phyloP scores from a whole-genome alignment of 2,329 filamentous ascomycete species.

The Monilinia aucupariae region DNA sequence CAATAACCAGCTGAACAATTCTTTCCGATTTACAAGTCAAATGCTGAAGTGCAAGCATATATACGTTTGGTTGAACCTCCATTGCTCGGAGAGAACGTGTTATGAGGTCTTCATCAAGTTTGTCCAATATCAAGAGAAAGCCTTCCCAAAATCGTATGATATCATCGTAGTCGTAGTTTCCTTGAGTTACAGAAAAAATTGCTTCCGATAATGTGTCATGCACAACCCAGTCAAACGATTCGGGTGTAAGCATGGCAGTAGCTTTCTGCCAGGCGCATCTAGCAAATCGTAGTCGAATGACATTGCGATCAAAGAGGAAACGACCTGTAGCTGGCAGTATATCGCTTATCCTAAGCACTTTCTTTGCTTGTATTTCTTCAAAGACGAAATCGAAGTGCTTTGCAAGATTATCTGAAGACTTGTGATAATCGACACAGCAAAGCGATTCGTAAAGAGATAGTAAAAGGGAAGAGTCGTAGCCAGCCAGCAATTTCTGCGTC shows the following conservation, averaged over 20 bases:
- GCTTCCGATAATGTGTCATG: slow-evolving; percentile 64
- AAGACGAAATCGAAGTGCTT: slow-evolving; percentile 74
- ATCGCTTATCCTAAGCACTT: slow-evolving; percentile 67
- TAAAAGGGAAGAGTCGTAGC: slow-evolving; percentile 53
- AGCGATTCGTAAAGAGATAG: slow-evolving; percentile 83
- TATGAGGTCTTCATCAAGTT: slow-evolving; percentile 68
- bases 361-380: slow-evolving; percentile 70
- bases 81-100: slow-evolving; percentile 72
- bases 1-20: slow-evolving; percentile 63
- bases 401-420: slow-evolving; percentile 35
- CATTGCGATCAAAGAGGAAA: slow-evolving; percentile 74
- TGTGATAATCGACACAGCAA: slow-evolving; percentile 75
- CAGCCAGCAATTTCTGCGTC: slow-evolving; percentile 29
- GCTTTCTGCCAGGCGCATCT: slow-evolving; percentile 58
- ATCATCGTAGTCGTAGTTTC: slow-evolving; percentile 44
- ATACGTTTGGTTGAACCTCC: slow-evolving; percentile 71
- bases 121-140: slow-evolving; percentile 66
- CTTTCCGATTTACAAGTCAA: slow-evolving; percentile 46
- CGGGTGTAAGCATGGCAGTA: slow-evolving; percentile 53
- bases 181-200: slow-evolving; percentile 55
- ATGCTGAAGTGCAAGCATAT: slow-evolving; percentile 53
- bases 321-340: slow-evolving; percentile 76
- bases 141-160: slow-evolving; percentile 77
- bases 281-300: slow-evolving; percentile 61
- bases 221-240: slow-evolving; percentile 85